Evolutionary conservation across 2,329 filamentous ascomycete genomes (phyloP), one percentile per base, ranked within the genome.

Genomic region (Arthrocladium fulminans): DNA sequence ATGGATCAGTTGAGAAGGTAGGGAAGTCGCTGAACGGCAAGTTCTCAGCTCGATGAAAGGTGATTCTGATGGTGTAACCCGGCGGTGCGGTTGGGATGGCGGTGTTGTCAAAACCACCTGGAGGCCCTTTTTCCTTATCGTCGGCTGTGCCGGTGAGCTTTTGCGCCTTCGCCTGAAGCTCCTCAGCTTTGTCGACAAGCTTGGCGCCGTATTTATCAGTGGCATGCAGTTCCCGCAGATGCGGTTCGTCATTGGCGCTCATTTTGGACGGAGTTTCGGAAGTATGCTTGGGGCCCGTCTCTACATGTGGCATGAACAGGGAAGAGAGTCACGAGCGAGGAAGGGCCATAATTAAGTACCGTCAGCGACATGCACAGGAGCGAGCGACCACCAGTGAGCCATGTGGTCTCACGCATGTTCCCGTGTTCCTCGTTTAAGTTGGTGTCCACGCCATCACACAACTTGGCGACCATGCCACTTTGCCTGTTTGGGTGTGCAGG

Each of bases 41-140:
- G 62, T 94, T 88, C 52, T 73, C 72, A 1, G 89, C 90, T 50
- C 79, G 76, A 64, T 90, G 84, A 63, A 97, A 87, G 44, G 81
- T 88, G 68, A 97, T 83, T 62, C 83, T 84, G 55, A 96, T 64
- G 0, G 87, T 95, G 67, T 85, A 96, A 22, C 89, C 88, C 6
- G 83, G 80, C 7, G 83, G 81, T 3, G 80, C 81, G 59, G 77
- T 67, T 0, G 87, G 86, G 7, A 95, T 72, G 1, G 88, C 86
- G 0, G 87, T 94, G 29, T 71, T 65, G 65, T 94, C 88, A 64
- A 80, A 92, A 27, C 88, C 88, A 24, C 88, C 88, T 0, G 83
- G 77, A 0, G 86, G 86, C 3, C 58, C 57, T 41, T 63, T 65
- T 54, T 62, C 58, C 30, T 59, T 50, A 8, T 58, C 54, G 17